These are phyloP conservation scores for Steccherinum ochraceum DNA, from an alignment of 768 basidiomycete genomes.

Conservation along the genomic window DNA sequence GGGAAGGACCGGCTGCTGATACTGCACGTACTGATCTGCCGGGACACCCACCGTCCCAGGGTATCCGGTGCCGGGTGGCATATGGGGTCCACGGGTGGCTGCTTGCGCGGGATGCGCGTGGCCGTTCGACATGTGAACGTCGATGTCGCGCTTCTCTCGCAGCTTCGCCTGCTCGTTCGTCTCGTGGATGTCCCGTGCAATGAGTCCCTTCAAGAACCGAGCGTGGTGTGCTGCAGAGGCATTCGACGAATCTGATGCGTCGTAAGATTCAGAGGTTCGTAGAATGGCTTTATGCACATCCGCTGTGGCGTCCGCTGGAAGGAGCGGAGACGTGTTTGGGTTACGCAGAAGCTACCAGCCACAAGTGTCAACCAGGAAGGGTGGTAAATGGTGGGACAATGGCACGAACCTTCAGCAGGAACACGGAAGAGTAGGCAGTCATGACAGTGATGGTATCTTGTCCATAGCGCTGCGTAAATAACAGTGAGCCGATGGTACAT, in stretches of 20 bases:
- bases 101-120: too few relatives aligned
- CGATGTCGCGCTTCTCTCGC: too few relatives aligned
- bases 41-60: too few relatives aligned
- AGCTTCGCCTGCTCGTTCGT: slow-evolving; percentile 32
- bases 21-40: too few relatives aligned
- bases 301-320: slow-evolving; percentile 52
- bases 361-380: slow-evolving; percentile 12
- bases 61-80: too few relatives aligned
- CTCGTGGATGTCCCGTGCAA: slow-evolving; percentile 57
- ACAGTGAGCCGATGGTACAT: slow-evolving; percentile 5
- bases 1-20: too few relatives aligned
- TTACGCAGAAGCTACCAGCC: slow-evolving; percentile 60
- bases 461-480: slow-evolving; percentile 57
- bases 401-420: slow-evolving; percentile 60
- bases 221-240: slow-evolving; percentile 66
- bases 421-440: slow-evolving; percentile 85
- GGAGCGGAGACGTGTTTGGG: slow-evolving; percentile 47
- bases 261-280: slow-evolving; percentile 72
- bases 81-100: too few relatives aligned
- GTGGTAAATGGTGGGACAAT: background rate
- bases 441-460: slow-evolving; percentile 83
- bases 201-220: slow-evolving; percentile 68
- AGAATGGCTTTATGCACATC: slow-evolving; percentile 63
- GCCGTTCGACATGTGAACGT: too few relatives aligned
- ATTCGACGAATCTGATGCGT: slow-evolving; percentile 58